phyloP scores from a whole-genome alignment of 2,329 filamentous ascomycete species.

The Scytalidium lignicola region DNA sequence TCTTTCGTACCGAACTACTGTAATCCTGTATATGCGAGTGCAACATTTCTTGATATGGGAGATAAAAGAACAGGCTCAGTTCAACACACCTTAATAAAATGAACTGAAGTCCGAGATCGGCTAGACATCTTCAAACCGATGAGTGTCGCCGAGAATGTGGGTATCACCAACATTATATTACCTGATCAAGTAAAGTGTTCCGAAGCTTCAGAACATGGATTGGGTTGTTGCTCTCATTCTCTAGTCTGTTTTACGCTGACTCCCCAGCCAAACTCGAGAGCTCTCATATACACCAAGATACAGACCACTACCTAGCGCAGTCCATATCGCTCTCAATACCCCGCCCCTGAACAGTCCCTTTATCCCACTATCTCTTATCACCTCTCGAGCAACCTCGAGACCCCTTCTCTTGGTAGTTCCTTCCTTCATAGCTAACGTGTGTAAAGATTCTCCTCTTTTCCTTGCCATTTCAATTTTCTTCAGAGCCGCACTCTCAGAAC shows the following conservation, averaged over 20 bases:
- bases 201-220: background rate
- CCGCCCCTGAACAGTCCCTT: conserved; percentile 75
- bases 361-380: conserved; percentile 63
- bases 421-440: conserved; percentile 22
- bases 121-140: background rate
- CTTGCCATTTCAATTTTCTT: conserved; percentile 18
- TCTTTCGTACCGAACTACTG: too few relatives aligned
- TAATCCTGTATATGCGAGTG: too few relatives aligned
- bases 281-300: conserved; percentile 86
- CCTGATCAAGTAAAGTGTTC: background rate
- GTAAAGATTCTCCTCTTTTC: conserved; percentile 20
- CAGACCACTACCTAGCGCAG: conserved; percentile 73
- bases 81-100: too few relatives aligned
- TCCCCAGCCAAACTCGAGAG: conserved; percentile 57
- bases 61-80: too few relatives aligned
- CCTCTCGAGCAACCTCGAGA: conserved; percentile 56
- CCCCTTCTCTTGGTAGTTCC: conserved; percentile 36
- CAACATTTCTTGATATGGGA: too few relatives aligned
- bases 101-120: background rate
- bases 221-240: background rate
- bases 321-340: conserved; percentile 70
- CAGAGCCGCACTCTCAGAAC: conserved; percentile 22
- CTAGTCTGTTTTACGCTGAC: conserved; percentile 9
- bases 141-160: background rate
- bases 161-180: background rate